Evolutionary conservation across 1,284 basidiomycete species (phyloP), one percentile per base, ranked within the genome.

Genomic region (Inonotus obliquus): DNA sequence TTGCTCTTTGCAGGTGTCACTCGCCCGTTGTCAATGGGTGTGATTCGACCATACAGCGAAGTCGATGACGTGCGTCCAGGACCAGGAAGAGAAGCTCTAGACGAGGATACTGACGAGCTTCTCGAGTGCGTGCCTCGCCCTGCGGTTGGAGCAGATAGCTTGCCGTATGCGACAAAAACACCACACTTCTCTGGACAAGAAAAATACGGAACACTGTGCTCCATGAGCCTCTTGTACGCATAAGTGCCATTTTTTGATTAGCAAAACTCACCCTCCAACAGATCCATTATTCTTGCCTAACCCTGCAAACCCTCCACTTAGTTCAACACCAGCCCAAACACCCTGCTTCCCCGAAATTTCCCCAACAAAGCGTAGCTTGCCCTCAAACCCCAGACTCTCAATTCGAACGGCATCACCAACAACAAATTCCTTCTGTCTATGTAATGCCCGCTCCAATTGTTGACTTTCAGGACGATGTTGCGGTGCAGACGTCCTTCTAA

Each of bases 261-360:
- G 14, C n/a, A 7, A 21, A n/a, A 72, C 92, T 79, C 71, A 96
- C 94, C 92, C 92, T 66, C 81, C 83, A 2, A 97, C 94, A 49
- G 85, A 85, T 21, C 96, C 96, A 70, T 98, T 86, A 70, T 99
- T 99, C 78, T 98, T 98, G 1, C 96, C 96, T 71, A 91, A 91
- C n/a, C 96, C 95, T 14, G 80, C 74, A 70, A 93, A 96, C 1
- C 89, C 90, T 41, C 87, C 88, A 66, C 83, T 77, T n/a, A 98
- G 79, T 73, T 96, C 92, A 17, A 98, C 91, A 32, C 94, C 94
- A 27, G 92, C 94, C 91, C 91, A 98, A 14, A 86, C 75, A 4
- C 94, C 95, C 4, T 83, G 80, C 73, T 96, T 96, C 53, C 89
- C 91, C 21, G 91, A 86, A 59, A 95, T 94, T 66, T 85, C 82